Conservation (phyloP, 1,284 basidiomycete genomes). For the Apiotrichum montevideense region DNA sequence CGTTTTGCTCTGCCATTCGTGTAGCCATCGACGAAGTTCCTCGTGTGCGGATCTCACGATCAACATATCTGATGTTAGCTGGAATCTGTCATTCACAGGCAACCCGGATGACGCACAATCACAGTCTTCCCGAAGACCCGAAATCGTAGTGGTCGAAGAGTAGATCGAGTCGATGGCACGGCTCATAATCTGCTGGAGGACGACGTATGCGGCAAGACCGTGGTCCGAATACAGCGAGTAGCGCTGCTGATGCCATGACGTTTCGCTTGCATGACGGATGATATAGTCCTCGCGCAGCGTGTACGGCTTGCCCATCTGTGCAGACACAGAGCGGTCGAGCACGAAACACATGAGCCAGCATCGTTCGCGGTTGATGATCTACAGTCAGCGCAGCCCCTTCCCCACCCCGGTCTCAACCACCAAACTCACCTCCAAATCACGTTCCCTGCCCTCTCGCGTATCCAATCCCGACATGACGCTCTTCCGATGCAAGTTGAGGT, state of each 20-base stretch:
- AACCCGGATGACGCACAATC: conserved; percentile 52
- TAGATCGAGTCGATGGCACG: conserved; percentile 85
- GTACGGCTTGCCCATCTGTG: conserved; percentile 54
- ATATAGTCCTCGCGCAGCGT: conserved; percentile 59
- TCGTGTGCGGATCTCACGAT: conserved; percentile 43
- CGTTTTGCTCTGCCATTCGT: conserved; percentile 11
- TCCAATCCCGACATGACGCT: conserved; percentile 62
- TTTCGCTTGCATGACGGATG: conserved; percentile 72
- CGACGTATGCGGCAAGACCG: conserved; percentile 47
- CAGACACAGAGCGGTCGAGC: conserved; percentile 81
- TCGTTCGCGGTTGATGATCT: conserved; percentile 87
- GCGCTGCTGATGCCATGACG: conserved; percentile 57
- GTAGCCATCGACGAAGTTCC: conserved; percentile 37
- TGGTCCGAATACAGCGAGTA: conserved; percentile 59
- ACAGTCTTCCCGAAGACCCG: conserved; percentile 77
- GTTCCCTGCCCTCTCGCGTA: conserved; percentile 57
- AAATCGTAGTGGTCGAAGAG: conserved; percentile 70
- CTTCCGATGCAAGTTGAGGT: conserved; percentile 90
- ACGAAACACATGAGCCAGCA: conserved; percentile 91
- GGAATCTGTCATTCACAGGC: no score
- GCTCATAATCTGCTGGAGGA: conserved; percentile 78
- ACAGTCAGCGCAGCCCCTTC: background rate
- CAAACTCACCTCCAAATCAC: conserved; percentile 41
- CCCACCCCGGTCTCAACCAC: background rate
- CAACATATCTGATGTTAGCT: conserved; percentile 25